A percentile compares a stretch with the other conserved stretches of the same genome.
phyloP scores from a whole-genome alignment of 2,329 filamentous ascomycete species.

The Keithomyces neogunnii region DNA sequence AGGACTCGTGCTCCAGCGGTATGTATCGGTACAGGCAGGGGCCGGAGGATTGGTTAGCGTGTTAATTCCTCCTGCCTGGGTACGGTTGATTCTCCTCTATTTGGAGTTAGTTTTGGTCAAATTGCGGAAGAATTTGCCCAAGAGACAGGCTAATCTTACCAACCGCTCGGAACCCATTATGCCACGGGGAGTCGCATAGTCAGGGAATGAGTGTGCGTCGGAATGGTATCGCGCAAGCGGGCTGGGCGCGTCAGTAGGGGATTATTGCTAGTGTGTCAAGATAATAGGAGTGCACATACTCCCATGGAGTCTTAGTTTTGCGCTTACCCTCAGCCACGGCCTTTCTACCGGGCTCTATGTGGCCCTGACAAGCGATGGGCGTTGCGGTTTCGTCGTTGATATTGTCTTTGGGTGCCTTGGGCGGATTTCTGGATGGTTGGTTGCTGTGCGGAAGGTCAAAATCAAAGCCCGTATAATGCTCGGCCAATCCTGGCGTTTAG shows the following conservation, averaged over 20 bases:
- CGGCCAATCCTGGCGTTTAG: not conserved
- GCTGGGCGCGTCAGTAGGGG: slow-evolving; percentile 12
- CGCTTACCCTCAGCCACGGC: slow-evolving; percentile 4
- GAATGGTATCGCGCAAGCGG: slow-evolving; percentile 26
- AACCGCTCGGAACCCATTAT: slow-evolving; percentile 15
- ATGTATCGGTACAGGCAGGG: not conserved
- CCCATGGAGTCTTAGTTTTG: slow-evolving; percentile 19
- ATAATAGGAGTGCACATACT: slow-evolving; percentile 16
- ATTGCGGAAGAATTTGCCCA: no score
- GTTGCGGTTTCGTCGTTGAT: slow-evolving; percentile 11
- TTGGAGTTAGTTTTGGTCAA: not conserved
- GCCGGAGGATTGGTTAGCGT: slow-evolving; percentile 3
- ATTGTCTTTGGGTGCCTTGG: not conserved
- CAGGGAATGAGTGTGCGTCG: slow-evolving; percentile 29
- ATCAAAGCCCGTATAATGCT: no score
- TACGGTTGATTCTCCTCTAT: slow-evolving; percentile 6
- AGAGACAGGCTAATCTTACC: slow-evolving; percentile 11
- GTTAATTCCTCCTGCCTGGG: slow-evolving; percentile 5
- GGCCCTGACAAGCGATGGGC: slow-evolving; percentile 17
- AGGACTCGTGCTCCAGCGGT: not conserved
- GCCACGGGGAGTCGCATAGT: slow-evolving; percentile 26
- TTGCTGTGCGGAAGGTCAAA: no score
- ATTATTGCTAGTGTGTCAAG: not conserved
- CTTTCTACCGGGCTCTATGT: slow-evolving; percentile 2
- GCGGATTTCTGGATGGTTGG: no score